Conservation (phyloP, 2,329 filamentous ascomycete species). For the Paracamarosporium sp. region DNA sequence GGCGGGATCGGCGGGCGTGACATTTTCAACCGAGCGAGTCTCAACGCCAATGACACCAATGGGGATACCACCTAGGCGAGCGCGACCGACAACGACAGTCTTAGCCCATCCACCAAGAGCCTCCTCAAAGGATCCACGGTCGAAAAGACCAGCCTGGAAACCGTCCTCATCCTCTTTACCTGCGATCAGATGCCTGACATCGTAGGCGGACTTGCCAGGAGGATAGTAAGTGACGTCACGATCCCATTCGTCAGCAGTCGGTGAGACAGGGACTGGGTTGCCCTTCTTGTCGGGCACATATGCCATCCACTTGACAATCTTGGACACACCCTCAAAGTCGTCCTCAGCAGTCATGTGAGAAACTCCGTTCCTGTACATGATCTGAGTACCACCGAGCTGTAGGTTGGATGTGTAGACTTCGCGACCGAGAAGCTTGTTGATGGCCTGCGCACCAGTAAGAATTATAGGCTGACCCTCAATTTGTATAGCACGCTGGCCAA, state of each 20-base stretch:
- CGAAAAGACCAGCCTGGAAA: constrained; percentile 91
- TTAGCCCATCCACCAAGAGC: constrained; percentile 95
- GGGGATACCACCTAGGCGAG: constrained; percentile 94
- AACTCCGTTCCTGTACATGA: constrained; percentile 99
- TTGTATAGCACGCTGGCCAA: constrained; percentile 97
- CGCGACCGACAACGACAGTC: constrained; percentile 95
- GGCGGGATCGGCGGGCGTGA: constrained; percentile 93
- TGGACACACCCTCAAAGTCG: constrained; percentile 96
- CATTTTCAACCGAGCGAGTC: constrained; percentile 94
- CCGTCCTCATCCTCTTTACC: constrained; percentile 86
- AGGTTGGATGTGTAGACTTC: constrained; percentile 99
- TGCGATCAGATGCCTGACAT: constrained; percentile 91
- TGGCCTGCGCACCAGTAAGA: constrained; percentile 92
- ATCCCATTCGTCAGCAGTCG: constrained; percentile 87
- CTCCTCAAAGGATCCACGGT: constrained; percentile 96
- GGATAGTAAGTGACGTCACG: constrained; percentile 85
- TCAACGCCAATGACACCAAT: constrained; percentile 98
- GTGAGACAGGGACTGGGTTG: constrained; percentile 89
- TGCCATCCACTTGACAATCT: constrained; percentile 98
- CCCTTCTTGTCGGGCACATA: constrained; percentile 96
- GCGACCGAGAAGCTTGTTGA: constrained; percentile 97
- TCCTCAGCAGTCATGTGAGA: constrained; percentile 98
- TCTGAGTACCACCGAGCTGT: constrained; percentile 99
- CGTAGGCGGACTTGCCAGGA: constrained; percentile 83
- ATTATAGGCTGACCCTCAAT: constrained; percentile 99